Conservation (phyloP, 2,329 filamentous ascomycete species). For the Escovopsis sp. region DNA sequence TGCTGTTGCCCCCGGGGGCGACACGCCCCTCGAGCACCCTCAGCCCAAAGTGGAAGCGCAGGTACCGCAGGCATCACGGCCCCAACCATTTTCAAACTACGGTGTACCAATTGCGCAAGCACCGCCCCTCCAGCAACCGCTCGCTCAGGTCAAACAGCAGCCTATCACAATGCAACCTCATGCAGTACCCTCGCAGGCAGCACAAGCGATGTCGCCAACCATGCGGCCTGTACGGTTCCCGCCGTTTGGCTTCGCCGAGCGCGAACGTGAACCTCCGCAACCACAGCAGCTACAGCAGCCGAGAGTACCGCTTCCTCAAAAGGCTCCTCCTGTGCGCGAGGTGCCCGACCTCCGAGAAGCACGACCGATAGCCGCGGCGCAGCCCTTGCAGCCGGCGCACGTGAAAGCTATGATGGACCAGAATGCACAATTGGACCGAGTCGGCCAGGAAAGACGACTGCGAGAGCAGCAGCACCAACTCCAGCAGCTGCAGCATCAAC, state of each 20-base stretch:
- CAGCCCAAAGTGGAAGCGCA: conserved; percentile 30
- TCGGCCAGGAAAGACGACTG: conserved; percentile 18
- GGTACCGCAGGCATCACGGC: conserved; percentile 14
- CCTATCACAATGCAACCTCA: conserved; percentile 21
- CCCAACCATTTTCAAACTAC: conserved; percentile 28
- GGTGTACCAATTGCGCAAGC: conserved; percentile 32
- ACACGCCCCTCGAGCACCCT: conserved; percentile 30
- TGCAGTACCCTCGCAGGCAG: conserved; percentile 20
- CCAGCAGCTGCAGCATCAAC: conserved; percentile 7
- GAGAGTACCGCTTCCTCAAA: conserved; percentile 26
- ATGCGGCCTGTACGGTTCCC: conserved; percentile 26
- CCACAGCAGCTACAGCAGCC: conserved; percentile 19
- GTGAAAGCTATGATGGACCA: conserved; percentile 18
- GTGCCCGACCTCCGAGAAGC: conserved; percentile 21
- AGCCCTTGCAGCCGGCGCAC: conserved; percentile 19
- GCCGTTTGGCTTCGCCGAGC: conserved; percentile 30
- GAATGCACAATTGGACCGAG: conserved; percentile 16
- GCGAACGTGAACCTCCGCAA: conserved; percentile 21
- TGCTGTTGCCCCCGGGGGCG: conserved; percentile 30
- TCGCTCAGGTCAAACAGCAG: conserved; percentile 13
- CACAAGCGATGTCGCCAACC: conserved; percentile 33
- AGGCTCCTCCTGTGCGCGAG: conserved; percentile 17
- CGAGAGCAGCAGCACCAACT: conserved; percentile 11
- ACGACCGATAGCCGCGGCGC: conserved; percentile 19
- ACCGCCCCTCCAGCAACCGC: conserved; percentile 16